phyloP scores from a whole-genome alignment of 2,329 filamentous ascomycete genomes.

The Cladophialophora bantiana region DNA sequence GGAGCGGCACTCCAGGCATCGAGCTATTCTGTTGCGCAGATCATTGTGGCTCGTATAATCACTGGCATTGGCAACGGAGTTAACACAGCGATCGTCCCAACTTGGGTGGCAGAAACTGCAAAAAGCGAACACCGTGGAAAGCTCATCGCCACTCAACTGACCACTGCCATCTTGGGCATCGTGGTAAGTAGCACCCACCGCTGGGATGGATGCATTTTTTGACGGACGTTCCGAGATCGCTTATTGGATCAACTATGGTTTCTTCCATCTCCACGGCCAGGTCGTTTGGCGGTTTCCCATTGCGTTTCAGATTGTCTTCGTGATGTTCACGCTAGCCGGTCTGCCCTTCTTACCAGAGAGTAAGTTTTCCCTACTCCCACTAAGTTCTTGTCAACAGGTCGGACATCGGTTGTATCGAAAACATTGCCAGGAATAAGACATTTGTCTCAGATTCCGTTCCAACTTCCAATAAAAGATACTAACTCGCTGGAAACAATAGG shows the following conservation, averaged over 20 bases:
- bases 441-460: no score
- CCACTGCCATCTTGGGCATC: conserved; percentile 8
- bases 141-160: conserved; percentile 1
- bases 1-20: neutral
- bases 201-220: neutral
- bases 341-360: conserved; percentile 11
- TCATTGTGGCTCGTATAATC: neutral
- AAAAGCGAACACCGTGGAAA: neutral
- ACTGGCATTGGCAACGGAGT: neutral
- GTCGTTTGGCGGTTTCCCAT: conserved; percentile 13
- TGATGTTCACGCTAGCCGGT: neutral
- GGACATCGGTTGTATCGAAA: neutral
- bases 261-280: conserved; percentile 9
- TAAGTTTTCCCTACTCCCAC: no score
- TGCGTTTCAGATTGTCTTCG: conserved; percentile 9
- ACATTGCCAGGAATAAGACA: no score
- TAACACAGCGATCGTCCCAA: neutral
- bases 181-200: neutral
- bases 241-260: conserved; percentile 13
- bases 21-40: neutral
- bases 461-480: no score
- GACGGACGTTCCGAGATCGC: neutral
- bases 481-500: no score
- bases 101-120: conserved; percentile 6
- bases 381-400: neutral